Evolutionary conservation across 805 yeast genomes (phyloP).

Genomic region (Teunomyces atbi): DNA sequence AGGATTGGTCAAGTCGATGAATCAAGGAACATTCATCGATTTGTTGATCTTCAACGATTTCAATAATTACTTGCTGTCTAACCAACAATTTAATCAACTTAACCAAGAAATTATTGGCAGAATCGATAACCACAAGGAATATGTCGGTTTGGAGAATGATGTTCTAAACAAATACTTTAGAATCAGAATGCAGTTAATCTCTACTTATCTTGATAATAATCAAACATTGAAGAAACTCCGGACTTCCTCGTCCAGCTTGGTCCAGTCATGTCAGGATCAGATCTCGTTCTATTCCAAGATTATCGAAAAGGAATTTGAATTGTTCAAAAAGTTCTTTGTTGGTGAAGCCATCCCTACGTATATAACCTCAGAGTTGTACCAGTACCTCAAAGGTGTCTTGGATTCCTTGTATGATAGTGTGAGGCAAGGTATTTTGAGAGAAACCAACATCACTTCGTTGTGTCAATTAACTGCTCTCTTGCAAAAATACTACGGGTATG

Average conservation of each 20-base stretch:
- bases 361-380: slow-evolving; percentile 37
- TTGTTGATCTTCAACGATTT: slow-evolving; percentile 70
- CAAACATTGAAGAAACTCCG: slow-evolving; percentile 1
- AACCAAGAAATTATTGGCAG: slow-evolving; percentile 37
- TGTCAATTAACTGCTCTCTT: slow-evolving; percentile 75
- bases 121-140: slow-evolving; percentile 47
- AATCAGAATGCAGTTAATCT: slow-evolving; percentile 51
- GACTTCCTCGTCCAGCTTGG: slow-evolving; percentile 30
- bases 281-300: slow-evolving; percentile 60
- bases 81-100: slow-evolving; percentile 31
- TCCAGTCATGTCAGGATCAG: slow-evolving; percentile 60
- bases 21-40: slow-evolving; percentile 45
- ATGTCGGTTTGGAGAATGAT: slow-evolving; percentile 65
- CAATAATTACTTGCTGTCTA: slow-evolving; percentile 20
- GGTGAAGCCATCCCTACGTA: slow-evolving; percentile 8
- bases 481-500: slow-evolving; percentile 65
- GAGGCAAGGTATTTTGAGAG: slow-evolving; percentile 67
- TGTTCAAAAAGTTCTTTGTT: slow-evolving; percentile 56
- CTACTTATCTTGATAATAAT: slow-evolving; percentile 35
- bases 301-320: slow-evolving; percentile 56
- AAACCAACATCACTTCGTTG: slow-evolving; percentile 60
- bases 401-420: slow-evolving; percentile 78
- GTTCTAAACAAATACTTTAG: slow-evolving; percentile 63
- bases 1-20: slow-evolving; percentile 9
- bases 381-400: slow-evolving; percentile 61